phyloP scores from a whole-genome alignment of 1,284 basidiomycete species.

The Ganoderma meredithae region DNA sequence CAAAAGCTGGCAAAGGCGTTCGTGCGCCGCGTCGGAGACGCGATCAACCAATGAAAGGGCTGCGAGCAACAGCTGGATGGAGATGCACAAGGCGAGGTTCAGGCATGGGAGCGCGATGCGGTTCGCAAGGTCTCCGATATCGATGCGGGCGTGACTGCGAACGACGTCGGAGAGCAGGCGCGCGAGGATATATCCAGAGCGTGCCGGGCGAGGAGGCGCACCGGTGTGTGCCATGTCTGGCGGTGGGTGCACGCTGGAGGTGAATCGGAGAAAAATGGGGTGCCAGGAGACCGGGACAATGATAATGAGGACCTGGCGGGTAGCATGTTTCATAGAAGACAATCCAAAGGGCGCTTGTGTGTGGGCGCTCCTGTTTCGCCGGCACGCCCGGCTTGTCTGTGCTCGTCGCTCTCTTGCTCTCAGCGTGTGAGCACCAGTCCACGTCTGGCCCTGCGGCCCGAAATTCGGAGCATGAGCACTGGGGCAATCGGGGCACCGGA shows the following conservation, averaged over 20 bases:
- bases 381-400: neutral
- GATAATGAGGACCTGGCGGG: slow-evolving; percentile 10
- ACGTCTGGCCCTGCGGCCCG: slow-evolving; percentile 4
- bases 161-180: neutral
- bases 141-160: slow-evolving; percentile 11
- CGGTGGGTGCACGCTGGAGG: neutral
- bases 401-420: neutral
- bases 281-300: slow-evolving; percentile 9
- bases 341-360: slow-evolving; percentile 3
- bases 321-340: slow-evolving; percentile 10
- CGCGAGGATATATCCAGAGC: neutral
- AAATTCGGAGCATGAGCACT: neutral
- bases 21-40: slow-evolving; percentile 29
- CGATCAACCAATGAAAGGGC: slow-evolving; percentile 24
- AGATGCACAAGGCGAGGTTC: slow-evolving; percentile 20
- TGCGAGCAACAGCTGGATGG: slow-evolving; percentile 18
- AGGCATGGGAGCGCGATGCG: slow-evolving; percentile 12
- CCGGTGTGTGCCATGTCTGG: slow-evolving; percentile 2
- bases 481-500: neutral
- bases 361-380: neutral
- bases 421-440: neutral
- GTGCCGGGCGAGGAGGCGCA: neutral
- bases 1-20: slow-evolving; percentile 31
- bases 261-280: slow-evolving; percentile 10
- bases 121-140: slow-evolving; percentile 12